Evolutionary conservation across 305 asterid species (phyloP), one percentile per base, ranked within the genome.

Genomic region (Petunia hybrid): DNA sequence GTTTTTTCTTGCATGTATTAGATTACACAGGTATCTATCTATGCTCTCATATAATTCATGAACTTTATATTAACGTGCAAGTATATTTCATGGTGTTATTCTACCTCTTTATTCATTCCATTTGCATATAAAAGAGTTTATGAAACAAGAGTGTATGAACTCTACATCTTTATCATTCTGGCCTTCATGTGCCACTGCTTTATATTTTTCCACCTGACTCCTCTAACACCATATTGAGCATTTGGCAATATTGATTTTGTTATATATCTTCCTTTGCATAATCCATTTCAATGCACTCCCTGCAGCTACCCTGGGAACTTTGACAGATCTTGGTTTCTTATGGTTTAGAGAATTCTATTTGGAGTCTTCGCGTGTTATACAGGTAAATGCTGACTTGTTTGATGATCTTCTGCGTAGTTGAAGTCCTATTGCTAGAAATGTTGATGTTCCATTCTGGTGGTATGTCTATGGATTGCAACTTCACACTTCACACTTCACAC

Each of bases 311-410:
- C 89, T 96, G 16, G 89, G 94, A 82, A 88, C 90, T 74, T 87
- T 96, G 91, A 89, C 97, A 73, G 98, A 96, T 90, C 91, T 93
- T 86, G 99, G 99, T 83, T 96, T 96, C 91, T 85, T 96, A 84
- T 96, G 99, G 99, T 96, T 94, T 85, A 88, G 99, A 80, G 99
- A 96, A 89, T 96, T 96, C 90, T 96, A 96, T 89, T 85, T 96
- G 94, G 99, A 96, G 88, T 94, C 99, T 81, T 96, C 99, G 82
- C 97, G 95, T 82, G 99, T 94, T 87, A 94, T 96, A 85, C 99
- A 96, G 99, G 99, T 96, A 38, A 73, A 46, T 73, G 36, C 1
- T 13, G 53, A 73, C 64, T 73, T 73, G 46, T 36, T 36, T 51
- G 78, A 73, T 36, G 36, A 73, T 73, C 46, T 73, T 51, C 53